Conservation (phyloP, 2,329 filamentous ascomycete genomes). For the Alternaria atra region DNA sequence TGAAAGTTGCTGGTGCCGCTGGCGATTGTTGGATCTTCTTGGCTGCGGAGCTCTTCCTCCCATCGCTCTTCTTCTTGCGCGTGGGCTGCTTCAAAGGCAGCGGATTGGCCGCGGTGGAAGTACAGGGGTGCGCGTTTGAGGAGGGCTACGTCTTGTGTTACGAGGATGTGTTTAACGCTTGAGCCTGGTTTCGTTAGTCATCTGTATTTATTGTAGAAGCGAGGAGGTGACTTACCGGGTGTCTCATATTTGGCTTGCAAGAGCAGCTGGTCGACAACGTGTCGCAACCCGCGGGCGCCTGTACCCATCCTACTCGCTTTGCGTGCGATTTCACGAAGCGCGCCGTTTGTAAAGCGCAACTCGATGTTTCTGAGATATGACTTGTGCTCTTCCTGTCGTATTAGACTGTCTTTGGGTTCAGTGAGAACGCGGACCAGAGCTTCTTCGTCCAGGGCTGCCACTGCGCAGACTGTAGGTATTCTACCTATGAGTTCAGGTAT, state of each 20-base stretch:
- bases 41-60: slow-evolving; percentile 51
- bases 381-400: slow-evolving; percentile 87
- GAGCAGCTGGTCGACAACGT: slow-evolving; percentile 59
- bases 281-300: slow-evolving; percentile 64
- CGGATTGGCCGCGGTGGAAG: slow-evolving; percentile 54
- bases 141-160: slow-evolving; percentile 57
- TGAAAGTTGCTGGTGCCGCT: slow-evolving; percentile 52
- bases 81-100: slow-evolving; percentile 51
- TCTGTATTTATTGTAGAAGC: neutral
- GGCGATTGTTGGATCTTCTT: slow-evolving; percentile 35
- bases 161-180: slow-evolving; percentile 56
- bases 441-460: slow-evolving; percentile 75
- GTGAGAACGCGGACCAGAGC: slow-evolving; percentile 86
- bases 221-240: slow-evolving; percentile 45
- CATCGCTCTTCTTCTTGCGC: slow-evolving; percentile 58
- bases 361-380: slow-evolving; percentile 82
- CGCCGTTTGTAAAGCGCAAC: slow-evolving; percentile 81
- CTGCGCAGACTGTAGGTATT: slow-evolving; percentile 86
- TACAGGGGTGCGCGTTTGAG: slow-evolving; percentile 54
- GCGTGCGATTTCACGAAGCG: slow-evolving; percentile 82
- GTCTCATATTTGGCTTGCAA: slow-evolving; percentile 59
- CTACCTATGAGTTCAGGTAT: slow-evolving; percentile 97
- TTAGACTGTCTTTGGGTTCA: slow-evolving; percentile 86
- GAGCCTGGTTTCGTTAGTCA: slow-evolving; percentile 43
- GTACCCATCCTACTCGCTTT: slow-evolving; percentile 75